Conservation (phyloP, 805 yeast genomes). For the Wickerhamomyces queroliae region DNA sequence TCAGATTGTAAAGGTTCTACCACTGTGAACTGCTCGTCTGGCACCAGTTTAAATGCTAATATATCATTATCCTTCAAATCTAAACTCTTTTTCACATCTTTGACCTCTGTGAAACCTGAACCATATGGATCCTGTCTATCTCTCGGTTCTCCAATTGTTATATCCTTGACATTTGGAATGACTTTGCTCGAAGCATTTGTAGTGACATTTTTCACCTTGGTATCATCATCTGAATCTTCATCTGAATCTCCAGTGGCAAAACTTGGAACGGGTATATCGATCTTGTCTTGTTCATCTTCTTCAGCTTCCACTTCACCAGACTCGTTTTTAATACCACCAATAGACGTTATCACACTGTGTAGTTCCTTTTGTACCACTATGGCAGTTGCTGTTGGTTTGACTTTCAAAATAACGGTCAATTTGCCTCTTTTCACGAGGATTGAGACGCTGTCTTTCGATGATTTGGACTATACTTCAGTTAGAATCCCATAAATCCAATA, state of each 20-base stretch:
- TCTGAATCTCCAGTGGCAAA: constrained; percentile 22
- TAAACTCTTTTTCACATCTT: constrained; percentile 6
- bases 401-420: constrained; percentile 27
- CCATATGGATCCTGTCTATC: constrained; percentile 14
- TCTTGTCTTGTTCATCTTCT: constrained; percentile 20
- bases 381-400: constrained; percentile 18
- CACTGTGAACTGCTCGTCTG: constrained; percentile 11
- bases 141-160: constrained; percentile 14
- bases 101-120: constrained; percentile 15
- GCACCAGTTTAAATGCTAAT: constrained; percentile 16
- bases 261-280: constrained; percentile 34
- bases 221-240: constrained; percentile 25
- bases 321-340: constrained; percentile 38
- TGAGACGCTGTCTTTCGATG: constrained; percentile 5
- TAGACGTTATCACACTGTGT: constrained; percentile 31
- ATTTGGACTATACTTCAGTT: not conserved
- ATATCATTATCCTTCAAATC: constrained; percentile 11
- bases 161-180: constrained; percentile 10
- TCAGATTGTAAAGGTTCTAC: constrained; percentile 5
- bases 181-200: constrained; percentile 2
- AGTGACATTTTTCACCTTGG: constrained; percentile 4
- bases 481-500: no score
- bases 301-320: constrained; percentile 7
- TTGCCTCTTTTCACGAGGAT: constrained; percentile 29
- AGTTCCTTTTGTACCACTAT: constrained; percentile 25